Conservation (phyloP, 768 basidiomycete species). For the Leucogyrophana mollusca region DNA sequence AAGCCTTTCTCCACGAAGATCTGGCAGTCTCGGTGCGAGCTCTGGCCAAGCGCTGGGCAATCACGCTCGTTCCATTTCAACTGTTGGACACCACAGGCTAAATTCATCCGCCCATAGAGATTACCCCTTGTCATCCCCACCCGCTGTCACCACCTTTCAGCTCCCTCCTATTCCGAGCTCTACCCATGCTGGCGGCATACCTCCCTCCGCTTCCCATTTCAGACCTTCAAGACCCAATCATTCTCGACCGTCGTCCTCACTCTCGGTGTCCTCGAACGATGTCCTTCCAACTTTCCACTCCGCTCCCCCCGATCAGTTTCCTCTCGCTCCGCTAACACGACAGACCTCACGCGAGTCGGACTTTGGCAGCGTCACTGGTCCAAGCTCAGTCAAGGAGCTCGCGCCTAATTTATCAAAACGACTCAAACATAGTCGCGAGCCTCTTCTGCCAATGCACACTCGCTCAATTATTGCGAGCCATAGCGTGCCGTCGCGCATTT, state of each 20-base stretch:
- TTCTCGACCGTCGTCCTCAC: constrained; percentile 40
- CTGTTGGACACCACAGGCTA: constrained; percentile 14
- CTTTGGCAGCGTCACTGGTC: constrained; percentile 20
- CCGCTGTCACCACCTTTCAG: constrained; percentile 24
- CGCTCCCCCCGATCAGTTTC: constrained; percentile 30
- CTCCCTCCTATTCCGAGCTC: constrained; percentile 23
- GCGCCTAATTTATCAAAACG: constrained; percentile 33
- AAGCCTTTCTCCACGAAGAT: constrained; percentile 4
- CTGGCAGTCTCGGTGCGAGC: constrained; percentile 8
- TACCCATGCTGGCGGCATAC: constrained; percentile 72
- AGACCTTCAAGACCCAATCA: constrained; percentile 62
- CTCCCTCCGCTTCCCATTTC: constrained; percentile 80
- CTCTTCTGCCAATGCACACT: constrained; percentile 54
- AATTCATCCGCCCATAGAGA: constrained; percentile 13
- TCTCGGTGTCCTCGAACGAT: constrained; percentile 29
- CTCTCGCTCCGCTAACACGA: constrained; percentile 38
- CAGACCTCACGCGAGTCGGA: constrained; percentile 44
- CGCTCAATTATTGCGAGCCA: not conserved
- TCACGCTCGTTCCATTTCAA: constrained; percentile 9
- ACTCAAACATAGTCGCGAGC: constrained; percentile 69
- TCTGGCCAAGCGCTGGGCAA: not conserved
- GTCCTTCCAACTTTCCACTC: constrained; percentile 28
- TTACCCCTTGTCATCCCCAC: constrained; percentile 24
- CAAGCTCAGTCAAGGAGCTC: constrained; percentile 22
- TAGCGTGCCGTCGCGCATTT: constrained; percentile 21